Percentiles rank a stretch among this genome's conserved stretches.
These are phyloP conservation scores for Polysphondylium violaceum DNA, from an alignment of 78 protist species.

Conservation along the genomic window DNA sequence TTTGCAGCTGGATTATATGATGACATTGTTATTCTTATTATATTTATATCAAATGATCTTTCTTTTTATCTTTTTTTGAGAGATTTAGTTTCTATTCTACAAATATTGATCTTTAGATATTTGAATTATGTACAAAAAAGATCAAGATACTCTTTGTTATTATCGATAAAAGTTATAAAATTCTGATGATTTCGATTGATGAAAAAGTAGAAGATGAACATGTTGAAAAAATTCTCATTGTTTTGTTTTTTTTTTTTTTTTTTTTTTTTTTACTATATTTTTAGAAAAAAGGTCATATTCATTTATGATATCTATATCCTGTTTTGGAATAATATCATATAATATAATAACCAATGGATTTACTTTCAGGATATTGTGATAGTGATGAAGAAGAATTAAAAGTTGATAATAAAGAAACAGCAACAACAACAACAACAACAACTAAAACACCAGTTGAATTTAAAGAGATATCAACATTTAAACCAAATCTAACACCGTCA, in stretches of 20 bases:
- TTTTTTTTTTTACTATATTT: neutral
- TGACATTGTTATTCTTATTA: neutral
- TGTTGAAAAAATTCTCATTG: too few relatives aligned
- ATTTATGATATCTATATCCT: too few relatives aligned
- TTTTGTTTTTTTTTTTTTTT: neutral
- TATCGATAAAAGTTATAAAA: too few relatives aligned
- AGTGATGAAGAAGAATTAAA: slow-evolving; percentile 26
- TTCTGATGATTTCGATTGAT: too few relatives aligned
- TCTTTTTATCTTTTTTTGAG: neutral
- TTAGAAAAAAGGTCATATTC: neutral
- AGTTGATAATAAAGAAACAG: neutral
- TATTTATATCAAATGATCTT: too few relatives aligned
- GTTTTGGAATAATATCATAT: too few relatives aligned
- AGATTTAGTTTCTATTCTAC: neutral
- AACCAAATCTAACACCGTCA: slow-evolving; percentile 29
- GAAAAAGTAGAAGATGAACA: too few relatives aligned
- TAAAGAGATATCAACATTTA: slow-evolving; percentile 19
- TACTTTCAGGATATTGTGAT: neutral
- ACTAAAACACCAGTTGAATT: neutral
- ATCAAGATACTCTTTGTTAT: too few relatives aligned
- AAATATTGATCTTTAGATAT: too few relatives aligned
- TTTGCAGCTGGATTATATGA: slow-evolving; percentile 28
- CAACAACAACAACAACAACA: neutral
- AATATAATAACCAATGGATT: neutral
- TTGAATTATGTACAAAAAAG: too few relatives aligned